Conservation (phyloP, 169 alveolate genomes). For the Eimeria sp. region DNA sequence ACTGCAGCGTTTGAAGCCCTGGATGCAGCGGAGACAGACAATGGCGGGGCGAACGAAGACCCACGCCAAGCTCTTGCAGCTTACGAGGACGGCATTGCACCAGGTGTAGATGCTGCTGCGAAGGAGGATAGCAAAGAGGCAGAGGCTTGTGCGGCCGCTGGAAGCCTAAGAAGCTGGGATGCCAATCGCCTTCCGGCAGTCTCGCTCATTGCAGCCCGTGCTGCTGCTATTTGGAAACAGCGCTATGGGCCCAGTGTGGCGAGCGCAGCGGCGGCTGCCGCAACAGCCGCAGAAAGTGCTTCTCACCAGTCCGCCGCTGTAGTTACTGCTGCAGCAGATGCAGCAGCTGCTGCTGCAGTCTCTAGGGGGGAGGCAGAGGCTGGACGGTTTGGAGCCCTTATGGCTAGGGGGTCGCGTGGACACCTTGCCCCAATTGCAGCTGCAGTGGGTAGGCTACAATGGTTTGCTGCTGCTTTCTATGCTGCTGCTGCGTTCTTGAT, state of each 20-base stretch:
- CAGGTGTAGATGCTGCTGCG: neutral
- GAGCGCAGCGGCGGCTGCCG: conserved; percentile 18
- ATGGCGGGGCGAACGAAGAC: neutral
- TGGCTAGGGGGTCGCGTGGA: conserved; percentile 55
- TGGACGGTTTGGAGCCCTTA: conserved; percentile 35
- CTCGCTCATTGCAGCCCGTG: conserved; percentile 36
- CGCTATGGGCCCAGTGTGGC: conserved; percentile 34
- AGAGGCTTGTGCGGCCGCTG: conserved; percentile 4
- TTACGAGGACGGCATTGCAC: neutral
- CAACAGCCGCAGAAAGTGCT: conserved; percentile 40
- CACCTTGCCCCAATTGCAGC: conserved; percentile 76
- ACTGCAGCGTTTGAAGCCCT: conserved; percentile 67
- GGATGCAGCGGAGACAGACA: conserved; percentile 40
- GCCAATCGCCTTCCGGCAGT: conserved; percentile 20
- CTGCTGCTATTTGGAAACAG: conserved; percentile 50
- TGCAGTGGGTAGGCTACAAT: conserved; percentile 57
- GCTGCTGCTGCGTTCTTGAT: conserved; percentile 8
- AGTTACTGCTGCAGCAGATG: conserved; percentile 7
- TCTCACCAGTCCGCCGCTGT: conserved; percentile 33
- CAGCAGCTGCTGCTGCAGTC: conserved; percentile 57
- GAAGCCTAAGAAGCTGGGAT: conserved; percentile 54
- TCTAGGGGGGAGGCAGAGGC: conserved; percentile 27
- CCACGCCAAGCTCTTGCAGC: neutral
- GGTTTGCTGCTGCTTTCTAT: neutral
- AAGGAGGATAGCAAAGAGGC: neutral